Base-by-base conservation (phyloP, 2,329 filamentous ascomycete genomes). In the Coleophoma eucalyptorum region DNA sequence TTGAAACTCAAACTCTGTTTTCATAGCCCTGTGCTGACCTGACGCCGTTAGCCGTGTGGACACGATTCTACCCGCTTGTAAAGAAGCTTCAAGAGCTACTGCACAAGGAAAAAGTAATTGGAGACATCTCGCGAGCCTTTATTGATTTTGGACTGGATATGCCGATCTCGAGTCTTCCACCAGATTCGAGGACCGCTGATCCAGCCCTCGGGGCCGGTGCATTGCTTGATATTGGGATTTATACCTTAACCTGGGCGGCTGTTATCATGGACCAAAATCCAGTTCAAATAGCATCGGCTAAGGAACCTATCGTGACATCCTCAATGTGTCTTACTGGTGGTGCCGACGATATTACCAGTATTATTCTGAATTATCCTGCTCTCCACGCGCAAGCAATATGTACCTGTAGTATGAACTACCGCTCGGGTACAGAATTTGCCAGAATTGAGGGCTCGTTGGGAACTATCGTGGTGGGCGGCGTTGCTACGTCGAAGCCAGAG, bases 241-340 rank as follows among this genome's bases (percentile, higher is more conserved):
- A 88, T 65, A 73, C 80, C 43, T 65, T 87, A 49, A 86, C 83
- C 32, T 87, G 83, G 83, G 76, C 83, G 48, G 85, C 83, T 69
- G 81, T 86, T 63, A 80, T 76, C 18, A 71, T 87, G 10, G 66
- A 67, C 31, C 66, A 73, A 42, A 76, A 81, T 16, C 33, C 34
- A 3, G 38, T n/a, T 6, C 16, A 41, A n/a, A 19, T 43, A n/a
- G 44, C 11, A n/a, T n/a, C 31, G 10, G 13, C 7, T 11, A 69
- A 79, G 60, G 59, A 77, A 13, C 84, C 83, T 0, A 72, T 69
- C 42, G 75, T 86, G 8, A 67, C 74, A 11, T 74, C 79, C 20
- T 58, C 71, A 21, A 77, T 84, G 61, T 72, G 71, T 34, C 78
- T 80, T 54, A 64, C 69, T 21, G 79, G 79, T 4, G 79, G 80